Evolutionary conservation across 306 rosid genomes (phyloP), one percentile per base, ranked within the genome.

Genomic region (Castanea mollissima): DNA sequence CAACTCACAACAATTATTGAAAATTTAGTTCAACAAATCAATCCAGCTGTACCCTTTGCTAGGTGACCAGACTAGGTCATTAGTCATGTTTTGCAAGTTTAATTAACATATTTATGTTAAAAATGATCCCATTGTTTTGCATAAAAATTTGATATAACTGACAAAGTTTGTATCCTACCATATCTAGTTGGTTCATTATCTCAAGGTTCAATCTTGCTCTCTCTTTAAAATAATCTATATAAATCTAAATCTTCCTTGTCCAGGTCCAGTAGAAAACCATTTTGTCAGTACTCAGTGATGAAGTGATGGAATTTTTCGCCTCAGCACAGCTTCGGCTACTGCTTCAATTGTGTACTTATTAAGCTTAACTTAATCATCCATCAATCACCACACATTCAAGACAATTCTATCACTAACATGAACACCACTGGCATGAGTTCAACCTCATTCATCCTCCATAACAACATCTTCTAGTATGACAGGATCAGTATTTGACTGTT

Each of bases 201-300:
- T n/a, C n/a, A n/a, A n/a, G n/a, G n/a, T n/a, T 91, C 86, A 94
- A 78, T 87, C 85, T 92, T 55, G 88, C 86, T 86, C 91, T 91
- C 76, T 82, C 88, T 27, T 71, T 74, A 65, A 91, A 54, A 80
- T 91, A 94, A 77, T 91, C 86, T 70, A 27, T 1, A 94, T 84
- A 83, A 97, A 94, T 75, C 82, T 90, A 86, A 83, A 86, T 81
- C 97, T 89, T 81, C 97, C 92, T 76, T 71, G 82, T 70, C 86
- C 97, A 82, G 94, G 90, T 79, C 95, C 97, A 84, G 95, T 90
- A 65, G 86, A 86, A 86, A 91, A 92, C 98, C 98, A 94, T 86
- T 80, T 91, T 71, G 86, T 86, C 83, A 94, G 88, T 74, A 87
- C 84, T 76, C 83, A 85, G 80, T 85, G 77, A 80, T 1, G 27